Evolutionary conservation across 2,329 filamentous ascomycete species (phyloP).

Genomic region (Arthrobotrys musiformis): DNA sequence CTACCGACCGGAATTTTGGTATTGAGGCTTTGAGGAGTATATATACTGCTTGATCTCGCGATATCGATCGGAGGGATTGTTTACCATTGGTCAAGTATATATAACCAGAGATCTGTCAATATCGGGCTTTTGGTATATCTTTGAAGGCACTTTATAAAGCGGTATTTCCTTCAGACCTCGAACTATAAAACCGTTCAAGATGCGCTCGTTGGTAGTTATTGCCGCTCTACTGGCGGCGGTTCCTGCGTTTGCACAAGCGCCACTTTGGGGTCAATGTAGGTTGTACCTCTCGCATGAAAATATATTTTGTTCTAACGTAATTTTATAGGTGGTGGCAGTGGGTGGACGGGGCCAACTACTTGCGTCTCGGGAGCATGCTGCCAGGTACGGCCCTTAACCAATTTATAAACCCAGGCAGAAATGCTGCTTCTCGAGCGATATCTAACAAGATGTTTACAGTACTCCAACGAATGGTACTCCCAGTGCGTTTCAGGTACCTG

Average conservation of each 20-base stretch:
- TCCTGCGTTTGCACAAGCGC: constrained; percentile 8
- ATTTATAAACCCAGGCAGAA: not conserved
- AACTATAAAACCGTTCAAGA: not conserved
- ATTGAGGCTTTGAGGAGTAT: too few relatives aligned
- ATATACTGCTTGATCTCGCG: too few relatives aligned
- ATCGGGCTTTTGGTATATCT: too few relatives aligned
- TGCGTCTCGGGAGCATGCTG: constrained; percentile 65
- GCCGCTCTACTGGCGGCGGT: not conserved
- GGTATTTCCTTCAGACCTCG: not conserved
- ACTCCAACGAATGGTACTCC: constrained; percentile 64
- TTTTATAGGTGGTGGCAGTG: not conserved
- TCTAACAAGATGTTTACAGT: constrained; percentile 7
- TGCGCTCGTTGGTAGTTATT: not conserved
- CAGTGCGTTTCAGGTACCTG: constrained; percentile 61
- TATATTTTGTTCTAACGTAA: not conserved
- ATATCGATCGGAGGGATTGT: too few relatives aligned
- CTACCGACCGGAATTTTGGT: too few relatives aligned
- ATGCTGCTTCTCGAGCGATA: not conserved
- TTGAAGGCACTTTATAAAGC: too few relatives aligned
- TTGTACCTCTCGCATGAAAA: not conserved
- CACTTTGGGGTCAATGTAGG: constrained; percentile 2
- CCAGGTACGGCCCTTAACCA: constrained; percentile 16
- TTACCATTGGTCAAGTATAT: too few relatives aligned
- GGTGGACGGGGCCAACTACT: constrained; percentile 62
- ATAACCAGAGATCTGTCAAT: too few relatives aligned